phyloP scores from a whole-genome alignment of 176 grass and related monocot species.

The Carex myosuroides region DNA sequence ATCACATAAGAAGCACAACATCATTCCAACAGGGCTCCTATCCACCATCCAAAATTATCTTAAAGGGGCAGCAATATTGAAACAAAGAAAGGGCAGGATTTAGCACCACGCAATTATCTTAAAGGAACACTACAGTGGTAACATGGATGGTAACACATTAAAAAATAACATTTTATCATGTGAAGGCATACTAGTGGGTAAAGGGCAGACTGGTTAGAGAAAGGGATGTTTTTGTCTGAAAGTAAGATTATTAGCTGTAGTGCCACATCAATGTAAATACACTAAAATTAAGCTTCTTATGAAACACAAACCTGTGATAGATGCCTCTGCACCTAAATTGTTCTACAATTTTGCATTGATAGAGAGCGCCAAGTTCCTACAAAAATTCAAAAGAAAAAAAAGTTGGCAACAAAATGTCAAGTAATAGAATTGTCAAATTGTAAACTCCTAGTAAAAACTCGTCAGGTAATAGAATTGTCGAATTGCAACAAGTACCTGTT shows the following conservation, averaged over 20 bases:
- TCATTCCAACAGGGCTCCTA: not conserved
- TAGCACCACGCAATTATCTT: not conserved
- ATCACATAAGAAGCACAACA: not conserved
- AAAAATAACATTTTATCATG: not conserved
- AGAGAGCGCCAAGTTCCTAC: not conserved
- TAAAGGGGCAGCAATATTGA: not conserved
- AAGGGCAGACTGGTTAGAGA: not conserved
- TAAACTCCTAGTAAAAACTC: not conserved
- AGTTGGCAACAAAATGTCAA: not conserved
- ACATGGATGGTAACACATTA: not conserved
- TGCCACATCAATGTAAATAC: not conserved
- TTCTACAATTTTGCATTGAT: not conserved
- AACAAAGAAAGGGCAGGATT: not conserved
- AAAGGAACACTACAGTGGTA: not conserved
- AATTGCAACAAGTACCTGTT: not conserved
- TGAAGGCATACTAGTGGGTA: not conserved
- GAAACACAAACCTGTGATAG: not conserved
- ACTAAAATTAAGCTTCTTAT: not conserved
- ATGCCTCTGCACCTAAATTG: not conserved
- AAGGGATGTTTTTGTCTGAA: not conserved
- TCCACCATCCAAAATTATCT: not conserved
- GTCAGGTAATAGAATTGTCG: not conserved
- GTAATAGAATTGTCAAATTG: too few species aligned
- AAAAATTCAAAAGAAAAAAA: not conserved
- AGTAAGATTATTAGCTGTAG: not conserved